Evolutionary conservation across 306 rosid species (phyloP).

Genomic region (Dryas alaskensis): DNA sequence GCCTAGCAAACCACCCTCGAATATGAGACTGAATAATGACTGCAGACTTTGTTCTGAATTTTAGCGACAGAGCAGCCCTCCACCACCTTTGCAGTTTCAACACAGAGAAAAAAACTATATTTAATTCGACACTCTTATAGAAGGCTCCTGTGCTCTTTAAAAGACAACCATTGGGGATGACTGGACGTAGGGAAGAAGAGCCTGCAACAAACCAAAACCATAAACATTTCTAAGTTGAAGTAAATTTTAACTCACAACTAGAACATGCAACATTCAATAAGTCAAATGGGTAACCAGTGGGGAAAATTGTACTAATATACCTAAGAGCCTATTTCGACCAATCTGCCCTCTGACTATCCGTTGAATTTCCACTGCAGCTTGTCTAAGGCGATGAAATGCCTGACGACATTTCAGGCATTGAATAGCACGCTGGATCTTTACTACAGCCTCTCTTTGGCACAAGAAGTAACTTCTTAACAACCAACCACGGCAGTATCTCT

Average conservation of each 20-base stretch:
- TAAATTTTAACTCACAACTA: constrained; percentile 6
- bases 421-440: constrained; percentile 57
- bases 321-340: constrained; percentile 58
- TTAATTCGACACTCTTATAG: constrained; percentile 40
- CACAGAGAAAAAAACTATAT: constrained; percentile 46
- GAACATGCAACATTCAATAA: constrained; percentile 13
- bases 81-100: constrained; percentile 86
- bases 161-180: constrained; percentile 23
- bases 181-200: constrained; percentile 38
- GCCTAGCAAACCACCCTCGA: constrained; percentile 70
- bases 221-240: constrained; percentile 4
- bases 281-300: background rate
- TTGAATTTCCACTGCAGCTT: constrained; percentile 63
- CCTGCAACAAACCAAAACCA: constrained; percentile 35
- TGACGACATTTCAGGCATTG: constrained; percentile 47
- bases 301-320: constrained; percentile 30
- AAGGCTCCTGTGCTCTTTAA: constrained; percentile 28
- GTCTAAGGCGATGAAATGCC: constrained; percentile 39
- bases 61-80: constrained; percentile 48
- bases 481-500: constrained; percentile 76
- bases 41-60: constrained; percentile 47
- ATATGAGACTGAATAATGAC: constrained; percentile 62
- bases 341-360: constrained; percentile 64
- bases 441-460: constrained; percentile 48
- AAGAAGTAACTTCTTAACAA: constrained; percentile 47